Conservation (phyloP, 768 basidiomycete genomes). For the Mycena pura region DNA sequence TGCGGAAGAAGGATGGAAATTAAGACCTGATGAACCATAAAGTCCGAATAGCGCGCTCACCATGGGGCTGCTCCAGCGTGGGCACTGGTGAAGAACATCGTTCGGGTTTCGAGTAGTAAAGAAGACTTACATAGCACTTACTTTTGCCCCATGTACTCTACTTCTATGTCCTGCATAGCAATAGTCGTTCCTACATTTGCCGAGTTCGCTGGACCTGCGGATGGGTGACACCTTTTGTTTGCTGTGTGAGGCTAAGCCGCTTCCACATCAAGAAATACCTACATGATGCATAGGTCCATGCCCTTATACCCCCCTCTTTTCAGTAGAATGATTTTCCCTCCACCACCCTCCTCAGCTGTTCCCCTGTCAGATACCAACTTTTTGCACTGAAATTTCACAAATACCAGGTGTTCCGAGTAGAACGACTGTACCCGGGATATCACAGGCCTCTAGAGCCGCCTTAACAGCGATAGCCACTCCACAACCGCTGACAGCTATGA, state of each 20-base stretch:
- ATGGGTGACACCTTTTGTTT: slow-evolving; percentile 78
- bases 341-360: slow-evolving; percentile 78
- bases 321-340: slow-evolving; percentile 78
- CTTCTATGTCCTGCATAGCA: slow-evolving; percentile 68
- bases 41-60: slow-evolving; percentile 37
- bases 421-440: slow-evolving; percentile 70
- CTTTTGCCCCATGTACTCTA: slow-evolving; percentile 81
- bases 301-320: slow-evolving; percentile 79
- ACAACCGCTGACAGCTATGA: slow-evolving; percentile 66
- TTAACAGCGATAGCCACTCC: slow-evolving; percentile 78
- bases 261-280: slow-evolving; percentile 19
- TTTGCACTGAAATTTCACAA: slow-evolving; percentile 7
- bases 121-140: slow-evolving; percentile 41
- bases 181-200: slow-evolving; percentile 59
- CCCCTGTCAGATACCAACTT: slow-evolving; percentile 15
- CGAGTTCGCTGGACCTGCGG: slow-evolving; percentile 58
- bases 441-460: slow-evolving; percentile 66
- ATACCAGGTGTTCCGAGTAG: slow-evolving; percentile 81
- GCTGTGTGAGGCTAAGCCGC: not conserved
- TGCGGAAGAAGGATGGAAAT: slow-evolving; percentile 27
- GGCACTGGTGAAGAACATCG: slow-evolving; percentile 50
- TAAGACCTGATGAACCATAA: not conserved
- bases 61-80: slow-evolving; percentile 85
- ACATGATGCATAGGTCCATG: slow-evolving; percentile 87
- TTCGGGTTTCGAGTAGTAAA: not conserved